phyloP scores from a whole-genome alignment of 495 filamentous ascomycete species.

The Extremus antarcticus region DNA sequence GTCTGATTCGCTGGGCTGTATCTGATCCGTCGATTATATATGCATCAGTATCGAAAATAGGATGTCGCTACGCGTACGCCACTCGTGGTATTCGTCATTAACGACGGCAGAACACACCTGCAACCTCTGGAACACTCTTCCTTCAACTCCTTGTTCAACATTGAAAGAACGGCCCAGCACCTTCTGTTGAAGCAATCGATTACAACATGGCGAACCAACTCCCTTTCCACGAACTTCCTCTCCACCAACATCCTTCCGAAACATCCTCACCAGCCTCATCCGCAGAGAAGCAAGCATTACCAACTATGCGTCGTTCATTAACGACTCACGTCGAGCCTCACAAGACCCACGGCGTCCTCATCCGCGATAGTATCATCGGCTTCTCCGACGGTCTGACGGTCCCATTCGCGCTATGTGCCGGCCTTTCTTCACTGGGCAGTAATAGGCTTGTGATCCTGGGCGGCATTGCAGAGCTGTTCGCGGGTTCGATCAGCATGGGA shows the following conservation, averaged over 20 bases:
- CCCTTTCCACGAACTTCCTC: not conserved
- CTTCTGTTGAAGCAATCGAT: not conserved
- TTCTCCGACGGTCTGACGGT: slow-evolving; percentile 51
- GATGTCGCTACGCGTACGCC: not conserved
- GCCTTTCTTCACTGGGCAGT: slow-evolving; percentile 37
- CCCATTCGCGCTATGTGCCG: slow-evolving; percentile 49
- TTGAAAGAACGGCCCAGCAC: not conserved
- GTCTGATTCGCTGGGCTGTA: not conserved
- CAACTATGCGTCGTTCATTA: not conserved
- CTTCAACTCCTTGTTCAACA: not conserved
- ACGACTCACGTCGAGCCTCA: slow-evolving; percentile 3
- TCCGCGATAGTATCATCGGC: slow-evolving; percentile 30
- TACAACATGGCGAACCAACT: not conserved
- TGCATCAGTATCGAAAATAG: too few relatives aligned
- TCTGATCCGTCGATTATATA: not conserved
- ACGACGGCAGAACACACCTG: not conserved
- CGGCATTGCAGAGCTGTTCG: slow-evolving; percentile 56
- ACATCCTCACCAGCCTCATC: not conserved
- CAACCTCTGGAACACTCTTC: not conserved
- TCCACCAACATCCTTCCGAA: not conserved
- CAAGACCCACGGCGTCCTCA: slow-evolving; percentile 6
- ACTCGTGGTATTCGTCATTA: not conserved
- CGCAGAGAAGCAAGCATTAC: not conserved
- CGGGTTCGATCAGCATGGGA: slow-evolving; percentile 60
- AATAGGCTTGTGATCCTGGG: slow-evolving; percentile 57